Evolutionary conservation across 2,329 filamentous ascomycete genomes (phyloP).

Genomic region (Emydomyces testavorans): DNA sequence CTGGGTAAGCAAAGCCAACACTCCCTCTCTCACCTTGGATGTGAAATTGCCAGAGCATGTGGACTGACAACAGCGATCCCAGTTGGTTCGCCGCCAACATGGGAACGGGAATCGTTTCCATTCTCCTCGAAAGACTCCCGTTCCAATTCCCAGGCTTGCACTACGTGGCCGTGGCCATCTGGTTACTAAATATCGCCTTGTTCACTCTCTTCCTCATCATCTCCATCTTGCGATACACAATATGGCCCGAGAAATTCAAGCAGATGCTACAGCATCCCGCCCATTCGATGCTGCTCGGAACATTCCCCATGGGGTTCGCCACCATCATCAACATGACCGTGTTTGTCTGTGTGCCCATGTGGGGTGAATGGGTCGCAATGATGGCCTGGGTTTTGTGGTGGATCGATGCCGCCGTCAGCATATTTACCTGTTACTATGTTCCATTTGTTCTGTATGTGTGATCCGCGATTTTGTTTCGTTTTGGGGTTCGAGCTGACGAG

Average conservation of each 20-base stretch:
- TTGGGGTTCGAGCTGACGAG: not conserved
- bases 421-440: slow-evolving; percentile 34
- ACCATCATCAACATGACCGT: slow-evolving; percentile 54
- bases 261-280: slow-evolving; percentile 54
- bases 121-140: slow-evolving; percentile 51
- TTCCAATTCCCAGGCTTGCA: slow-evolving; percentile 49
- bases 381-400: slow-evolving; percentile 43
- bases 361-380: slow-evolving; percentile 43
- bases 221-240: slow-evolving; percentile 46
- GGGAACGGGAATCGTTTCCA: slow-evolving; percentile 57
- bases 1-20: slow-evolving; percentile 11
- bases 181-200: slow-evolving; percentile 48
- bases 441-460: slow-evolving; percentile 46
- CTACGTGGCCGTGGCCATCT: slow-evolving; percentile 50
- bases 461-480: not conserved
- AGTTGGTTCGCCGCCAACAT: slow-evolving; percentile 50
- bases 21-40: not conserved
- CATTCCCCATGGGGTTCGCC: slow-evolving; percentile 53
- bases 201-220: slow-evolving; percentile 47
- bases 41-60: not conserved
- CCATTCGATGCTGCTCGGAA: slow-evolving; percentile 54
- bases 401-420: slow-evolving; percentile 37
- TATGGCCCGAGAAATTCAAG: slow-evolving; percentile 53
- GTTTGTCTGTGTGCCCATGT: slow-evolving; percentile 44
- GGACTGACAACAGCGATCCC: not conserved